Conservation (phyloP, 2,329 filamentous ascomycete species). For the Neofusicoccum ribis region DNA sequence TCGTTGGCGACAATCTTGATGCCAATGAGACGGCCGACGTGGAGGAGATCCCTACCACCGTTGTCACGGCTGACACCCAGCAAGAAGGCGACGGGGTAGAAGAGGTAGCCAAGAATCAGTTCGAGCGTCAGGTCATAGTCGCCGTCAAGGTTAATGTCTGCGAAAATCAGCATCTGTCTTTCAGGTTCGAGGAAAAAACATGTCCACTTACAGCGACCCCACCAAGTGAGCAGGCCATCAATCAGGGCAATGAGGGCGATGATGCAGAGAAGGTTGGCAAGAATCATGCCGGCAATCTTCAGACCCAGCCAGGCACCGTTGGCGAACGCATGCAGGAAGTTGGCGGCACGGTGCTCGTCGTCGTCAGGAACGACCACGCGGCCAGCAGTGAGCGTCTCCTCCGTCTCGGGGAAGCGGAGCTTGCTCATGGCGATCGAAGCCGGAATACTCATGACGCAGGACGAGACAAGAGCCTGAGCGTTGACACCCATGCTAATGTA, state of each 20-base stretch:
- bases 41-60: conserved; percentile 59
- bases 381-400: conserved; percentile 81
- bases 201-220: conserved; percentile 59
- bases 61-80: conserved; percentile 67
- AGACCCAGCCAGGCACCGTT: conserved; percentile 83
- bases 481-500: conserved; percentile 85
- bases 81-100: conserved; percentile 78
- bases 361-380: conserved; percentile 79
- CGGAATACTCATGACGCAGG: conserved; percentile 94
- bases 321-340: conserved; percentile 80
- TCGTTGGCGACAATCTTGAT: conserved; percentile 85
- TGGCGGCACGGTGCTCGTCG: conserved; percentile 72
- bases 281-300: conserved; percentile 83
- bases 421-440: conserved; percentile 88
- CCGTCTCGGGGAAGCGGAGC: conserved; percentile 83
- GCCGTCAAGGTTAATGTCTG: conserved; percentile 65
- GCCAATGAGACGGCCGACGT: conserved; percentile 77
- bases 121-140: conserved; percentile 71
- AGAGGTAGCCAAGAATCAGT: conserved; percentile 73
- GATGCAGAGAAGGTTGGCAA: conserved; percentile 78
- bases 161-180: conserved; percentile 5
- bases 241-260: conserved; percentile 73
- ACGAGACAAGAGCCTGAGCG: conserved; percentile 81
- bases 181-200: background rate
- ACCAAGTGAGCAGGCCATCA: conserved; percentile 80